A percentile compares a stretch with the other conserved stretches of the same genome.
phyloP scores from a whole-genome alignment of 1,284 basidiomycete genomes.

The Amylostereum areolatum region DNA sequence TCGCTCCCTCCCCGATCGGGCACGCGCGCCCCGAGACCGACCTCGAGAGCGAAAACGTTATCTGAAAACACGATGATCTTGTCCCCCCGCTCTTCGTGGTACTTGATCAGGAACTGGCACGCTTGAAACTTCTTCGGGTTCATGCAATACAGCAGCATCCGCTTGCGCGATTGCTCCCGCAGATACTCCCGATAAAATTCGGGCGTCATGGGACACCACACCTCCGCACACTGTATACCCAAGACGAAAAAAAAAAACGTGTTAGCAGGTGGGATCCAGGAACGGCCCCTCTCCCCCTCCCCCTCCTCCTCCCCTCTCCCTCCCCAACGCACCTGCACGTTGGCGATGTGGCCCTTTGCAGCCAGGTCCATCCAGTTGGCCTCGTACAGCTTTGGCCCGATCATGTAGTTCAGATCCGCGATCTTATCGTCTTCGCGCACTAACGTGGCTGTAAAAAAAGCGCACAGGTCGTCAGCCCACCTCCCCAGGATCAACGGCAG shows the following conservation, averaged over 20 bases:
- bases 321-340: slow-evolving; percentile 74
- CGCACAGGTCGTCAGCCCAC: slow-evolving; percentile 5
- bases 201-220: slow-evolving; percentile 99
- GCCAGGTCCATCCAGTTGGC: slow-evolving; percentile 99
- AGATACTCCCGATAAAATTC: slow-evolving; percentile 99
- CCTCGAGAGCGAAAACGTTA: slow-evolving; percentile 96
- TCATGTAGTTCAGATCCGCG: slow-evolving; percentile 97
- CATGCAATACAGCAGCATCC: slow-evolving; percentile 98
- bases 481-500: slow-evolving; percentile 3
- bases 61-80: slow-evolving; percentile 99
- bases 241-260: not conserved
- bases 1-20: too few relatives aligned
- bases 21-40: slow-evolving; percentile 27
- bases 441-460: slow-evolving; percentile 67
- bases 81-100: slow-evolving; percentile 96
- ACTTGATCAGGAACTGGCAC: slow-evolving; percentile 97
- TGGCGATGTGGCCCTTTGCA: slow-evolving; percentile 98
- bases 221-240: slow-evolving; percentile 82
- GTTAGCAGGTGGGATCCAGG: not conserved
- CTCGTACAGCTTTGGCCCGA: slow-evolving; percentile 98
- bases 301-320: too few relatives aligned
- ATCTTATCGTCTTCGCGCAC: slow-evolving; percentile 99
- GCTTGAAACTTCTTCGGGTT: slow-evolving; percentile 99
- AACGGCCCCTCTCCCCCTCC: not conserved
- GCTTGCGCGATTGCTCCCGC: slow-evolving; percentile 86